Percentiles rank a stretch among this genome's conserved stretches.
These are phyloP conservation scores for Cucumis cinereus DNA, from an alignment of 306 rosid species.

Conservation along the genomic window DNA sequence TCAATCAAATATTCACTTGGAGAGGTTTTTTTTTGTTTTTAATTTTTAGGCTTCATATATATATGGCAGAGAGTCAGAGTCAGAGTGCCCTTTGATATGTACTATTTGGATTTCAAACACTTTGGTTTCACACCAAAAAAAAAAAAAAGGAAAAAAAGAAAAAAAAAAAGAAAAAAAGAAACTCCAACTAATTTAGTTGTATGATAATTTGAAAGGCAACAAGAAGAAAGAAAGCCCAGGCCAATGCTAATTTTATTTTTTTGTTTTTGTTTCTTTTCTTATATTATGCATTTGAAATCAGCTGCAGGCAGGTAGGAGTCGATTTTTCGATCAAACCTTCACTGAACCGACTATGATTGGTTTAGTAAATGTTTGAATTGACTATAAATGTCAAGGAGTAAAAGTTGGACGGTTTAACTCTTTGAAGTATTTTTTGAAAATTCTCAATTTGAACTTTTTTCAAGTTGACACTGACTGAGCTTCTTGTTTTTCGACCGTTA, in stretches of 20 bases:
- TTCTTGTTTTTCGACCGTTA: too few relatives aligned
- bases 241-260: neutral
- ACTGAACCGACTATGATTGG: too few relatives aligned
- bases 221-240: neutral
- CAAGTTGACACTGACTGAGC: too few relatives aligned
- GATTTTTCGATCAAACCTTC: too few relatives aligned
- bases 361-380: too few relatives aligned
- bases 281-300: neutral
- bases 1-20: neutral
- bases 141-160: neutral
- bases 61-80: conserved; percentile 30
- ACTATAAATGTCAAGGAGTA: too few relatives aligned
- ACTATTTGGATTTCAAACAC: conserved; percentile 17
- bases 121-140: conserved; percentile 16
- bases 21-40: neutral
- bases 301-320: too few relatives aligned
- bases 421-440: too few relatives aligned
- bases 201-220: conserved; percentile 3
- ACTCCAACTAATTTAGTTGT: conserved; percentile 34
- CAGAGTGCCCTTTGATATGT: conserved; percentile 29
- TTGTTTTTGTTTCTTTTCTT: neutral
- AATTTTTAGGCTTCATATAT: conserved; percentile 5
- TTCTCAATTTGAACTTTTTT: too few relatives aligned
- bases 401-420: too few relatives aligned
- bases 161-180: too few relatives aligned